Percentiles rank a stretch among this genome's conserved stretches.
Conservation (phyloP, 257 asterid species). For the Fraxinus quadrangulata region DNA sequence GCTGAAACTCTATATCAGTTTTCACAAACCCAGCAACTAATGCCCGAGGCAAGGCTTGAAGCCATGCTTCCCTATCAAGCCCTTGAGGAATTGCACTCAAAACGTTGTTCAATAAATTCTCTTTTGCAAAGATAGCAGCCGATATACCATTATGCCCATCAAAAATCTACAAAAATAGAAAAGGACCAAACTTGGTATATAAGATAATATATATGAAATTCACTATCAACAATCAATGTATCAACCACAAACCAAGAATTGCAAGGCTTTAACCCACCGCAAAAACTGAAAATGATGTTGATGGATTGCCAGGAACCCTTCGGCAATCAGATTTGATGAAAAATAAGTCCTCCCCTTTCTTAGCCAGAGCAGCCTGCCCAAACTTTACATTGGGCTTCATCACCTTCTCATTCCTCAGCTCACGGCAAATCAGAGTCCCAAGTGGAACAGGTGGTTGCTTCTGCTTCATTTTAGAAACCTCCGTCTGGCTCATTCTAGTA, state of each 20-base stretch:
- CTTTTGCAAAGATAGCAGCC: slow-evolving; percentile 93
- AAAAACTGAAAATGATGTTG: slow-evolving; percentile 50
- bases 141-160: slow-evolving; percentile 98
- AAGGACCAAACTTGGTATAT: slow-evolving; percentile 2
- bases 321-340: slow-evolving; percentile 65
- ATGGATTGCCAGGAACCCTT: slow-evolving; percentile 64
- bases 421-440: slow-evolving; percentile 81
- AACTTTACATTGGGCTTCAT: slow-evolving; percentile 68
- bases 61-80: slow-evolving; percentile 86
- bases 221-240: not conserved
- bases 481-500: slow-evolving; percentile 52
- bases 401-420: slow-evolving; percentile 70
- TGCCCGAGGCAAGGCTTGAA: slow-evolving; percentile 92
- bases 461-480: slow-evolving; percentile 68
- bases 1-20: slow-evolving; percentile 95
- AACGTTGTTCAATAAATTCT: slow-evolving; percentile 79
- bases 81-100: slow-evolving; percentile 85
- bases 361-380: slow-evolving; percentile 84
- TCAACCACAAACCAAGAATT: not conserved
- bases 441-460: slow-evolving; percentile 65
- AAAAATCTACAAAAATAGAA: slow-evolving; percentile 54
- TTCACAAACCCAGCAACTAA: slow-evolving; percentile 96
- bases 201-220: not conserved
- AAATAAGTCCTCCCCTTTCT: slow-evolving; percentile 91
- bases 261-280: not conserved